A percentile compares a stretch with the other conserved stretches of the same genome.
These are phyloP conservation scores for Nemophila menziesii DNA, from an alignment of 257 asterid species.

Conservation along the genomic window DNA sequence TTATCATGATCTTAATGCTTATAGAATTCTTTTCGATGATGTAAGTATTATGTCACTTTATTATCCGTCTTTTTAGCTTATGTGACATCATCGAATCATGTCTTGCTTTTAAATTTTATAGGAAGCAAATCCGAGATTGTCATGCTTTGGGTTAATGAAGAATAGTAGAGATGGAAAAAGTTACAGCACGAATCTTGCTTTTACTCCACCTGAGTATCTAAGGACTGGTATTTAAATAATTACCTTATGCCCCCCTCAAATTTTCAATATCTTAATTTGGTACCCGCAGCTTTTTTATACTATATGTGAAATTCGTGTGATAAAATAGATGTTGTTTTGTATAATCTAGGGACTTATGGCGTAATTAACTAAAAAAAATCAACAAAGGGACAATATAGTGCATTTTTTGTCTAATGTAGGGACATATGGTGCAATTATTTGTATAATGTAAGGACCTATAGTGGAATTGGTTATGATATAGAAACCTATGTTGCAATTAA, in stretches of 20 bases:
- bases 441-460: no score
- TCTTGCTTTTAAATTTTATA: constrained; percentile 3
- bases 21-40: constrained; percentile 81
- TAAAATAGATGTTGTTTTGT: no score
- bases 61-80: not conserved
- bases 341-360: no score
- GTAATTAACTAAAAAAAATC: no score
- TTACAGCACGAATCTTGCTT: constrained; percentile 65
- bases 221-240: constrained; percentile 59
- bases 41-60: constrained; percentile 30
- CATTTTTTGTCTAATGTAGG: no score
- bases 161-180: constrained; percentile 72
- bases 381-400: no score
- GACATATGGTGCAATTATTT: no score
- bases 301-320: not conserved
- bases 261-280: not conserved
- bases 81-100: not conserved
- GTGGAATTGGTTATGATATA: no score
- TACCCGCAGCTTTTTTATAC: no score
- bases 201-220: constrained; percentile 67
- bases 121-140: constrained; percentile 53
- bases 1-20: constrained; percentile 96
- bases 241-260: no score
- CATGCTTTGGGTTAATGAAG: constrained; percentile 70
- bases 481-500: no score